Conservation (phyloP, 208 protist genomes). For the Kentomonas sorsogonicus region DNA sequence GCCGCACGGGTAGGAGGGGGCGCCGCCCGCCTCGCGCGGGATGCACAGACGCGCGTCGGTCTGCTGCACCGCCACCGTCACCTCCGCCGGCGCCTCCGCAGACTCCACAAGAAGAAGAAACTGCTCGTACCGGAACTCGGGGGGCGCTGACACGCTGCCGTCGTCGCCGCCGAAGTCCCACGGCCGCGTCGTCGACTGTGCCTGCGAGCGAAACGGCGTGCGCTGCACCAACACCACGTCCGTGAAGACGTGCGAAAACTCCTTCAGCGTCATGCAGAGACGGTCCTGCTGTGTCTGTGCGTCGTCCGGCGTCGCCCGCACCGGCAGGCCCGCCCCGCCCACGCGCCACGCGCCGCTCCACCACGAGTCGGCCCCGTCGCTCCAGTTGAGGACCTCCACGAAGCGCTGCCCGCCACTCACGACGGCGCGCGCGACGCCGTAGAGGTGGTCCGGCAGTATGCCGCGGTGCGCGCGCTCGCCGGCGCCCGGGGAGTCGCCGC, state of each 20-base stretch:
- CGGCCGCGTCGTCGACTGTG: too few relatives aligned
- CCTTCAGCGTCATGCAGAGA: too few relatives aligned
- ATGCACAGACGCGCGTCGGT: conserved; percentile 61
- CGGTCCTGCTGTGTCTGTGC: conserved; percentile 27
- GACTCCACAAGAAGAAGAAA: too few relatives aligned
- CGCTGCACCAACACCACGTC: too few relatives aligned
- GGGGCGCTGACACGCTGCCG: too few relatives aligned
- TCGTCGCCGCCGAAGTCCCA: too few relatives aligned
- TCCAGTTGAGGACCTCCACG: conserved; percentile 72
- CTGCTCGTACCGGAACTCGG: too few relatives aligned
- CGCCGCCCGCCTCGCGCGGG: conserved; percentile 36
- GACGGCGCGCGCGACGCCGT: conserved; percentile 68
- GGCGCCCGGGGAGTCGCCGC: conserved; percentile 24
- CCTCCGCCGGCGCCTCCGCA: conserved; percentile 22
- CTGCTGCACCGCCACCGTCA: conserved; percentile 68
- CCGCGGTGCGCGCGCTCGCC: conserved; percentile 45
- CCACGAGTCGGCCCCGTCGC: conserved; percentile 20
- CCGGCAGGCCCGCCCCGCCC: too few relatives aligned
- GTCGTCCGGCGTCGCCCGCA: too few relatives aligned
- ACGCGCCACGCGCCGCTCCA: conserved; percentile 69
- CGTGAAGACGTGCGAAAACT: too few relatives aligned
- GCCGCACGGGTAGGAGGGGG: conserved; percentile 36
- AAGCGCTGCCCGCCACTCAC: conserved; percentile 70
- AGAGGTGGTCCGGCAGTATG: conserved; percentile 69
- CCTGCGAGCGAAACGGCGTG: too few relatives aligned